phyloP scores from a whole-genome alignment of 2,329 filamentous ascomycete genomes.

The Thielaviopsis punctulata region DNA sequence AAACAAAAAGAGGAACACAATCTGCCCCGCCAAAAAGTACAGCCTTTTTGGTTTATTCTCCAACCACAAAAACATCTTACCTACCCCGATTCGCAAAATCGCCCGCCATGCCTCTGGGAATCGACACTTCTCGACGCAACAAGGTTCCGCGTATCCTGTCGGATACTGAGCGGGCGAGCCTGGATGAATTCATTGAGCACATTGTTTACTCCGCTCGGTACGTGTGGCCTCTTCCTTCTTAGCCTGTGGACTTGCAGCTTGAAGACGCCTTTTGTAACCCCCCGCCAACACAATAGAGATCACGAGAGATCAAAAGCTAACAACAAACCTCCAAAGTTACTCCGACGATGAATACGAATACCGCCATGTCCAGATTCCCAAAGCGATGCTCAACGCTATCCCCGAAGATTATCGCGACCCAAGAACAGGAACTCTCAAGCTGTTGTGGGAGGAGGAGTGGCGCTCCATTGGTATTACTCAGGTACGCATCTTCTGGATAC shows the following conservation, averaged over 20 bases:
- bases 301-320: background rate
- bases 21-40: too few species aligned
- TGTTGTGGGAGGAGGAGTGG: constrained; percentile 98
- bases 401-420: constrained; percentile 88
- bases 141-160: constrained; percentile 64
- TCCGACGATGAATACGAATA: constrained; percentile 89
- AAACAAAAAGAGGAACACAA: background rate
- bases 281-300: background rate
- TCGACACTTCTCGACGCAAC: constrained; percentile 76
- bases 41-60: too few species aligned
- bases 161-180: constrained; percentile 61
- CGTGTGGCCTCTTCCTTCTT: background rate
- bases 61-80: background rate
- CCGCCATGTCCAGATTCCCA: constrained; percentile 91
- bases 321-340: constrained; percentile 39
- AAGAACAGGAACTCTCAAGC: constrained; percentile 77
- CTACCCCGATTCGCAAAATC: constrained; percentile 1
- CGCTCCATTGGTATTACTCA: constrained; percentile 91
- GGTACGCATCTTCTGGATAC: constrained; percentile 32
- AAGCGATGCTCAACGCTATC: constrained; percentile 95
- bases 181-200: constrained; percentile 81
- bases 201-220: constrained; percentile 94
- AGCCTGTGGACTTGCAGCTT: background rate
- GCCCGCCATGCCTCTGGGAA: constrained; percentile 25
- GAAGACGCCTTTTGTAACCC: background rate